phyloP scores from a whole-genome alignment of 2,329 filamentous ascomycete species.

The Atkinsonella hypoxylon region DNA sequence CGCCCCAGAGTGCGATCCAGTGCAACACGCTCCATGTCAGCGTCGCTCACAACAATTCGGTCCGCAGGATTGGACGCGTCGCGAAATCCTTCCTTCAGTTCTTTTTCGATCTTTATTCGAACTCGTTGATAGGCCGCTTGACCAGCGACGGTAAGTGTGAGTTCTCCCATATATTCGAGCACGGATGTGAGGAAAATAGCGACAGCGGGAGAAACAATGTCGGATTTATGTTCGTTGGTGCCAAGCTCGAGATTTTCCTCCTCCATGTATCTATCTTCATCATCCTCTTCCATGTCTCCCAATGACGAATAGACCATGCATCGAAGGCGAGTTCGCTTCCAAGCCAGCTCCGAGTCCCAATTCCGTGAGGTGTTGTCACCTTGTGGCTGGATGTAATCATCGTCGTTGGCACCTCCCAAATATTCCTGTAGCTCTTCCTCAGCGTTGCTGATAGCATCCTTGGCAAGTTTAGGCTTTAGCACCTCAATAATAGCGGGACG shows the following conservation, averaged over 20 bases:
- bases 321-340: conserved; percentile 83
- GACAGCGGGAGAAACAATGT: conserved; percentile 74
- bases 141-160: conserved; percentile 75
- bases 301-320: conserved; percentile 98
- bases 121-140: conserved; percentile 68
- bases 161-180: conserved; percentile 86
- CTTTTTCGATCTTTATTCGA: conserved; percentile 45
- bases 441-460: conserved; percentile 69
- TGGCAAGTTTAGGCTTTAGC: conserved; percentile 78
- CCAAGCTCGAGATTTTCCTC: conserved; percentile 59
- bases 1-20: conserved; percentile 79
- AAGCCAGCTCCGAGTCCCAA: conserved; percentile 87
- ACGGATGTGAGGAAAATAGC: conserved; percentile 95
- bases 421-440: conserved; percentile 85
- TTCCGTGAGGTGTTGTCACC: conserved; percentile 38
- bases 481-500: conserved; percentile 77
- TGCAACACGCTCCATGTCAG: conserved; percentile 86
- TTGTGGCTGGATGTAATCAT: conserved; percentile 50
- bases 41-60: conserved; percentile 72
- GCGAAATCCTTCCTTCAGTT: conserved; percentile 39
- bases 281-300: conserved; percentile 94
- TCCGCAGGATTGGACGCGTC: conserved; percentile 41
- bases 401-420: conserved; percentile 65
- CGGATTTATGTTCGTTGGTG: conserved; percentile 45
- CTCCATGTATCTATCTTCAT: conserved; percentile 81